Conservation (phyloP, 2,329 filamentous ascomycete genomes). For the Cadophora malorum region DNA sequence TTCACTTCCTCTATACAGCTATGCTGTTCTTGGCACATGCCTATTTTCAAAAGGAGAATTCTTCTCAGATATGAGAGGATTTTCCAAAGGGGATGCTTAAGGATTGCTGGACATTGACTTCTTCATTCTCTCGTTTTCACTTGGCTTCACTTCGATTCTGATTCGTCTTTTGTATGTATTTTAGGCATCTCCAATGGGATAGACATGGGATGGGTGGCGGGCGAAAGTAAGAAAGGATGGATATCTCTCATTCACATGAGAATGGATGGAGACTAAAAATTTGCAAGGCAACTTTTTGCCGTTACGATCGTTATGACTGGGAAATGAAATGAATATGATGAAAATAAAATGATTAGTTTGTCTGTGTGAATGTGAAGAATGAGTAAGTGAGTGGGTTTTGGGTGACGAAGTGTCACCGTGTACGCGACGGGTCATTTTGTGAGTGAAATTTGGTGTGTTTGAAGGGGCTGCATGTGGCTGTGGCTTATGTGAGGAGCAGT, state of each 20-base stretch:
- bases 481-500: no score
- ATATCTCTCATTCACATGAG: conserved; percentile 1
- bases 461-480: background rate
- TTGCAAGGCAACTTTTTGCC: conserved; percentile 17
- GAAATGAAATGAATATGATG: conserved; percentile 8
- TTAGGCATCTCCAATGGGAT: conserved; percentile 6
- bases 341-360: background rate
- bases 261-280: background rate
- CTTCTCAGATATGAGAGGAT: background rate
- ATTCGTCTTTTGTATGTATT: conserved; percentile 19
- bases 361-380: background rate
- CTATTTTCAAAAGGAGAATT: conserved; percentile 1
- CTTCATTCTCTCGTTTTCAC: conserved; percentile 8
- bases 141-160: background rate
- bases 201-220: background rate
- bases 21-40: background rate
- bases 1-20: conserved; percentile 21
- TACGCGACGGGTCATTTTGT: no score
- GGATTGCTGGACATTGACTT: conserved; percentile 15
- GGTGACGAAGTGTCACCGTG: no score
- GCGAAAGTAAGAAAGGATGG: conserved; percentile 4
- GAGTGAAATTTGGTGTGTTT: background rate
- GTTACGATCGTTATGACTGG: conserved; percentile 18
- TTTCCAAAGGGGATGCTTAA: conserved; percentile 13
- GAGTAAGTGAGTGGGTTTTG: background rate